Conservation (phyloP, 208 protist genomes). For the Trypanosoma avium region DNA sequence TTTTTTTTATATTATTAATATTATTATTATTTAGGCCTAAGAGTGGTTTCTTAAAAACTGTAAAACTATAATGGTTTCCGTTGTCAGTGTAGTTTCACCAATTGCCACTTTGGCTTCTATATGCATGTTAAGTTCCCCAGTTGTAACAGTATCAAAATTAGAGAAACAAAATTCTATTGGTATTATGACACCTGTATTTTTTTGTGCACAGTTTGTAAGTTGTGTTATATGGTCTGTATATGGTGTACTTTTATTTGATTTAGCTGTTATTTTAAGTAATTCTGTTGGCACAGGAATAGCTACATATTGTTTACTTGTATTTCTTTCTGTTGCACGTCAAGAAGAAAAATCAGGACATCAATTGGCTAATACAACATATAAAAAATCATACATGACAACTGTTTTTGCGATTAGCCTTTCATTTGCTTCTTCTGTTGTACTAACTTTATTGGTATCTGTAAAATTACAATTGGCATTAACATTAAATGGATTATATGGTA, state of each 20-base stretch:
- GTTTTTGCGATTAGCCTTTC: constrained; percentile 19
- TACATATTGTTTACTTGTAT: constrained; percentile 58
- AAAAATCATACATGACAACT: constrained; percentile 16
- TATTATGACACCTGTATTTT: constrained; percentile 62
- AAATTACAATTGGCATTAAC: constrained; percentile 20
- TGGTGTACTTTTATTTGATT: constrained; percentile 29
- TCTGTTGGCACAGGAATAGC: constrained; percentile 44
- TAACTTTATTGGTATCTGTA: constrained; percentile 30
- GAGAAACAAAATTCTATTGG: constrained; percentile 39
- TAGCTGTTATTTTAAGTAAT: constrained; percentile 55
- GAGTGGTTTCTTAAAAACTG: too few relatives aligned
- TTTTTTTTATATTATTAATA: too few relatives aligned
- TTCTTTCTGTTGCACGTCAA: constrained; percentile 43
- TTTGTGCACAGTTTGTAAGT: constrained; percentile 63
- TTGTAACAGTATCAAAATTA: constrained; percentile 53
- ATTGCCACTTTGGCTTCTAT: constrained; percentile 27
- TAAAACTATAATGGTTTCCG: neutral
- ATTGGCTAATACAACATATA: constrained; percentile 45
- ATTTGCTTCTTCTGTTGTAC: constrained; percentile 14
- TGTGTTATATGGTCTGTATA: constrained; percentile 67
- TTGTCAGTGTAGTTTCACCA: constrained; percentile 6
- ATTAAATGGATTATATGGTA: constrained; percentile 50
- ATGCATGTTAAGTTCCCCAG: constrained; percentile 51
- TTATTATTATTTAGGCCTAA: neutral
- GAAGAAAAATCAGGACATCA: constrained; percentile 44